Evolutionary conservation across 2,329 filamentous ascomycete genomes (phyloP).

Genomic region (Xylariales sp.): DNA sequence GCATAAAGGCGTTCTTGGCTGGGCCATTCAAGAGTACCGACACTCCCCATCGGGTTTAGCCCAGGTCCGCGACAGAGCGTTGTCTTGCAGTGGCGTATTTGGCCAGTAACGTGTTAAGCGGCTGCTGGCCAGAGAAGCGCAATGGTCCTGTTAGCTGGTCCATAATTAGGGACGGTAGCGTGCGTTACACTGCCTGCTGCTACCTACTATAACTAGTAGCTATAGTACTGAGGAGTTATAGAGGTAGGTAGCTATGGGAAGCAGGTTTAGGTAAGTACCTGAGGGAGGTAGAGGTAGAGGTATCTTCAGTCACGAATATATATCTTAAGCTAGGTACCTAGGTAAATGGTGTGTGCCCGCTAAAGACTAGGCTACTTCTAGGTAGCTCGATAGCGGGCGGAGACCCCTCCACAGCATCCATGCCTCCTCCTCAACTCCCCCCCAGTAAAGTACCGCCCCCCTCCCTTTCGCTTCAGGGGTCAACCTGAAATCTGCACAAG

Average conservation of each 20-base stretch:
- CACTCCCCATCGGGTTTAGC: slow-evolving; percentile 22
- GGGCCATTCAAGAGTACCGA: not conserved
- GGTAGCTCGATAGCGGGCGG: slow-evolving; percentile 9
- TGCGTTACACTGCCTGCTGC: too few relatives aligned
- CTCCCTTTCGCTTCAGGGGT: slow-evolving; percentile 33
- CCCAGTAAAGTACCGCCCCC: not conserved
- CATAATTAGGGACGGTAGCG: too few relatives aligned
- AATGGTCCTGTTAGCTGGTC: slow-evolving; percentile 2
- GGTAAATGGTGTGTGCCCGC: too few relatives aligned
- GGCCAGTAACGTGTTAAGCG: slow-evolving; percentile 32
- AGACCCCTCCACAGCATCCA: slow-evolving; percentile 27
- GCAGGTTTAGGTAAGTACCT: too few relatives aligned
- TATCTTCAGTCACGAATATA: too few relatives aligned
- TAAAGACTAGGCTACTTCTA: too few relatives aligned
- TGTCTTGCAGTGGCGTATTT: not conserved
- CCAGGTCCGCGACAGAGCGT: not conserved
- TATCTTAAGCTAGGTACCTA: too few relatives aligned
- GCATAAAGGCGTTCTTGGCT: not conserved
- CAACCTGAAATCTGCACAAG: slow-evolving; percentile 31
- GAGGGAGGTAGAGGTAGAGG: too few relatives aligned
- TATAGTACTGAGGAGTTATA: not conserved
- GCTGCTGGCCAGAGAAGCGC: slow-evolving; percentile 9
- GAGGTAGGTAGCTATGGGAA: not conserved
- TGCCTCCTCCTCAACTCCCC: not conserved
- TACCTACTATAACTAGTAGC: not conserved